Evolutionary conservation across 2,329 filamentous ascomycete genomes (phyloP).

Genomic region (Aspergillus sp.): DNA sequence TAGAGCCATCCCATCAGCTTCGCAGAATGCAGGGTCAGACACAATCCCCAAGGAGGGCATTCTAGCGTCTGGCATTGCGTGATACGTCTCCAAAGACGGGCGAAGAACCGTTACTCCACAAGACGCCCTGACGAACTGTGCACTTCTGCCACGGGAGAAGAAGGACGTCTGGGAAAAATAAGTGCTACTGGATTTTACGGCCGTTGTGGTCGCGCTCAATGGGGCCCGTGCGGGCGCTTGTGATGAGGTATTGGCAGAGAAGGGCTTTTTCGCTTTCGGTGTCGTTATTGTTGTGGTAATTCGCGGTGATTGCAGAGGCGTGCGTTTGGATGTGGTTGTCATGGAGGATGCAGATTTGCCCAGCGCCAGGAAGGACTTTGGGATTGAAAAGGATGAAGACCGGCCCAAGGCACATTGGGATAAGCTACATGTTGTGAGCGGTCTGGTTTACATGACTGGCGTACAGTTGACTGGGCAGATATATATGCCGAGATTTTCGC

Average conservation of each 20-base stretch:
- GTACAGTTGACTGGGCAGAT: too few species aligned
- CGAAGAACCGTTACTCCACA: conserved; percentile 66
- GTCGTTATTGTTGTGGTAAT: not conserved
- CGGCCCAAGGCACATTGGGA: not conserved
- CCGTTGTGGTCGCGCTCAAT: conserved; percentile 14
- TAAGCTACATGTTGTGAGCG: too few species aligned
- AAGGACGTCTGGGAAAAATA: conserved; percentile 6
- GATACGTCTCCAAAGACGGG: conserved; percentile 68
- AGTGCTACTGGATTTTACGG: conserved; percentile 14
- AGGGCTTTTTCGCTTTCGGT: not conserved
- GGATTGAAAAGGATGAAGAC: not conserved
- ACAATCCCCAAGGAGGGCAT: conserved; percentile 40
- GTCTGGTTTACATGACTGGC: too few species aligned
- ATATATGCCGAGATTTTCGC: too few species aligned
- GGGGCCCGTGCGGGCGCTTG: conserved; percentile 1
- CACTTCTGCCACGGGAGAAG: not conserved
- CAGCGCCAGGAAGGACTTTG: conserved; percentile 6
- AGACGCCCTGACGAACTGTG: conserved; percentile 32
- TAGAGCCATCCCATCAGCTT: not conserved
- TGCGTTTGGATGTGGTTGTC: conserved; percentile 1
- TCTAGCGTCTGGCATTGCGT: conserved; percentile 59
- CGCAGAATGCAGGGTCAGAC: not conserved
- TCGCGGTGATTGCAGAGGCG: not conserved
- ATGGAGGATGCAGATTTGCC: conserved; percentile 5
- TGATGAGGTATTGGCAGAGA: conserved; percentile 2